These are phyloP conservation scores for Thermothelomyces thermophilus DNA, from an alignment of 2,329 filamentous ascomycete genomes.

Conservation along the genomic window DNA sequence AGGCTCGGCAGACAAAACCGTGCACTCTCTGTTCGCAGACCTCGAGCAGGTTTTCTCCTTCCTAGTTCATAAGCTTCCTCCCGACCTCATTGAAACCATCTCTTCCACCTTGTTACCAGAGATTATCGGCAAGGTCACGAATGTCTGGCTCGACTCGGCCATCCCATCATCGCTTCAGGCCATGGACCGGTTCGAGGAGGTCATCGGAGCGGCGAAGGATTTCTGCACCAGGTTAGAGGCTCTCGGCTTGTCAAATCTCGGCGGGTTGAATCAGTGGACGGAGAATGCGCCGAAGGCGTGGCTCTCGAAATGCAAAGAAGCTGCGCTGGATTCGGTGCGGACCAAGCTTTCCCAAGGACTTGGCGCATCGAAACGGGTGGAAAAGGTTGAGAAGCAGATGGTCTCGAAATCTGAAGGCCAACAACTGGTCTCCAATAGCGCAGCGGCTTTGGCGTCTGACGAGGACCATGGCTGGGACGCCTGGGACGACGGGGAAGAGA, in stretches of 20 bases:
- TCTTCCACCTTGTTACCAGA: slow-evolving; percentile 64
- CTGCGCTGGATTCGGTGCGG: slow-evolving; percentile 68
- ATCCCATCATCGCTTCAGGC: slow-evolving; percentile 69
- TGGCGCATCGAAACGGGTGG: slow-evolving; percentile 61
- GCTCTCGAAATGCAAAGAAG: slow-evolving; percentile 77
- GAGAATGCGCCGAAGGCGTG: slow-evolving; percentile 73
- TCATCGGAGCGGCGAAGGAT: slow-evolving; percentile 55
- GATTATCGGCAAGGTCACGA: slow-evolving; percentile 61
- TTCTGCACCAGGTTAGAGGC: slow-evolving; percentile 60
- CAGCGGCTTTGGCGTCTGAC: slow-evolving; percentile 35
- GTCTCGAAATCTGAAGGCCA: slow-evolving; percentile 62
- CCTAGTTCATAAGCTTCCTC: slow-evolving; percentile 45
- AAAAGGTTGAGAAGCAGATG: slow-evolving; percentile 77
- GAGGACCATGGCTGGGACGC: slow-evolving; percentile 63
- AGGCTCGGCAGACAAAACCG: slow-evolving; percentile 38
- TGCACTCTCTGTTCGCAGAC: slow-evolving; percentile 48
- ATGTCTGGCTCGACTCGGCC: slow-evolving; percentile 65
- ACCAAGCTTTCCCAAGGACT: slow-evolving; percentile 61
- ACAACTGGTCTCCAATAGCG: slow-evolving; percentile 51
- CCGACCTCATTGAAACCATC: slow-evolving; percentile 52
- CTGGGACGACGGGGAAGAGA: slow-evolving; percentile 66
- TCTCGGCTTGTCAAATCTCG: slow-evolving; percentile 55
- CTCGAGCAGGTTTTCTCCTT: slow-evolving; percentile 47
- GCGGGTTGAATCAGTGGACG: slow-evolving; percentile 71
- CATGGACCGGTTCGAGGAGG: slow-evolving; percentile 63